Evolutionary conservation across 2,329 filamentous ascomycete species (phyloP).

Genomic region (Karstenula rhodostoma): DNA sequence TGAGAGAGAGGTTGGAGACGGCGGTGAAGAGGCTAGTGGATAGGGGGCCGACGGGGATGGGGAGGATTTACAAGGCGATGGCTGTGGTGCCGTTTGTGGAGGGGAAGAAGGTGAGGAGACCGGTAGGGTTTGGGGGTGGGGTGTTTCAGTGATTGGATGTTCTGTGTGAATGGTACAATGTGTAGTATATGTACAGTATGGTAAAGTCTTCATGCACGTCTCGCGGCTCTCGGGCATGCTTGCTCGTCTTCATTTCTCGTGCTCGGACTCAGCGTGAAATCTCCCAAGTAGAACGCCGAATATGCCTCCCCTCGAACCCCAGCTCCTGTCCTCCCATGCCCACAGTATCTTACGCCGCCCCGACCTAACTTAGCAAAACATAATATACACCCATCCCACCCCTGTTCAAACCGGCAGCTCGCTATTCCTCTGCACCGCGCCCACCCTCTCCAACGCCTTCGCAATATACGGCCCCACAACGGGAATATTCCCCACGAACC

Average conservation of each 20-base stretch:
- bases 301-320: not conserved
- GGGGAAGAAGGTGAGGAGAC: constrained; percentile 74
- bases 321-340: not conserved
- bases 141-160: constrained; percentile 28
- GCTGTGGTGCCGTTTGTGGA: constrained; percentile 75
- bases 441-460: constrained; percentile 70
- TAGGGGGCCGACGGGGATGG: constrained; percentile 84
- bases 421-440: constrained; percentile 9
- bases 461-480: constrained; percentile 88
- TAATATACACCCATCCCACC: not conserved
- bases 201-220: not conserved
- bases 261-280: not conserved
- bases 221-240: not conserved
- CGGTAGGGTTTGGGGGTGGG: constrained; percentile 90
- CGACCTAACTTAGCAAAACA: not conserved
- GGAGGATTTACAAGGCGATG: constrained; percentile 91
- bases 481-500: constrained; percentile 85
- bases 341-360: not conserved
- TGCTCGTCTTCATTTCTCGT: not conserved
- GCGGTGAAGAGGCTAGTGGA: constrained; percentile 88
- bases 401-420: not conserved
- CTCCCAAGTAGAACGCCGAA: not conserved
- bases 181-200: constrained; percentile 2
- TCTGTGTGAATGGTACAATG: not conserved
- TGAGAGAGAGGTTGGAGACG: constrained; percentile 65